Base-by-base conservation (phyloP, 495 filamentous ascomycete genomes). In the Penicillium cataractarum region DNA sequence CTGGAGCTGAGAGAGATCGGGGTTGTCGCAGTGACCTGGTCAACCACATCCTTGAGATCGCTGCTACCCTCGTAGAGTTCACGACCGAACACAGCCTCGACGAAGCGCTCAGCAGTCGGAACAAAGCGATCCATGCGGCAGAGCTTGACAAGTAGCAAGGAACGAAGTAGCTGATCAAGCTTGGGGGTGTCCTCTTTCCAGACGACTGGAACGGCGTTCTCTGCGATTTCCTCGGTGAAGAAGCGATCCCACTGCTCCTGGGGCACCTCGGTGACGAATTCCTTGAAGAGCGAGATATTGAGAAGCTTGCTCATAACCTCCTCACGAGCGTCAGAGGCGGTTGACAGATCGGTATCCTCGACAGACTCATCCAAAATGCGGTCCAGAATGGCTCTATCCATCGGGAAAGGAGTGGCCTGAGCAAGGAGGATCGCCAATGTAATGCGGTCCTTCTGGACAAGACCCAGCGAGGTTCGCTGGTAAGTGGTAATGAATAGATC, bases 81-180 rank as follows among this genome's bases (percentile, higher is more conserved):
- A 51, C 86, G 78, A n/a, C 96, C 96, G 70, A 99, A 97, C 9
- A 97, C 89, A 35, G 87, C 85, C n/a, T 86, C 86, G 17, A 95
- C 89, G 71, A 98, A 98, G 27, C 87, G 88, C 74, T 98, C 93
- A 1, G 91, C 92, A 48, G 90, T 86, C 0, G 95, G 95, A 8
- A 99, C 92, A 67, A 98, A 96, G 22, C 95, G 87, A 75, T 99
- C 95, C 60, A 98, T 86, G 51, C 95, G 90, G 83, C 97, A 96
- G 31, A 97, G 83, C 70, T 97, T 98, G 77, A 98, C 86, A 39
- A 98, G 84, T 7, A 98, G 79, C 44, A 99, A 82, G 17, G 91
- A 91, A 51, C 89, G 84, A 9, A 99, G 87, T n/a, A 90, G 85
- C 70, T 89, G 84, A 71, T 97, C 91, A 39, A 89, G 80, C 7